A percentile compares a stretch with the other conserved stretches of the same genome.
These are phyloP conservation scores for Colletotrichum shisoi DNA, from an alignment of 2,329 filamentous ascomycete species.

Conservation along the genomic window DNA sequence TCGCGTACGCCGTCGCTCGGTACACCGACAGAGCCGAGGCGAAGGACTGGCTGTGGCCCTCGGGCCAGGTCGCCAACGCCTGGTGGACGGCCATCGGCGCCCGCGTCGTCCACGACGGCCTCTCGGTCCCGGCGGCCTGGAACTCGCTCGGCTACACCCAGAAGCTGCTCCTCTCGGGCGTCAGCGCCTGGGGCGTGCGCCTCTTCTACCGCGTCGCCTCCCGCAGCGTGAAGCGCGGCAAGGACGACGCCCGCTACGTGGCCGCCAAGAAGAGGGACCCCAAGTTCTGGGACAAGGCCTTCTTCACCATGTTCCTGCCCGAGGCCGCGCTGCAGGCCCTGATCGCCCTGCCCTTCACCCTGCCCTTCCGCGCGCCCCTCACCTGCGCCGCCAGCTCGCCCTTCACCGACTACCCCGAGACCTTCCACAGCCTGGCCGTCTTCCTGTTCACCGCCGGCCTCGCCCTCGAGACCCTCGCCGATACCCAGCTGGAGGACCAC, in stretches of 20 bases:
- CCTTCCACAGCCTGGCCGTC: slow-evolving; percentile 55
- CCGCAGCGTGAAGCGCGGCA: slow-evolving; percentile 58
- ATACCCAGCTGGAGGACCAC: slow-evolving; percentile 63
- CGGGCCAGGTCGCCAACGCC: slow-evolving; percentile 62
- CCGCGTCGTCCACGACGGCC: slow-evolving; percentile 55
- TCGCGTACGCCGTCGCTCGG: slow-evolving; percentile 61
- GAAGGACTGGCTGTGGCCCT: slow-evolving; percentile 69
- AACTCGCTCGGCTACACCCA: slow-evolving; percentile 61
- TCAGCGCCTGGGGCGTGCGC: slow-evolving; percentile 65
- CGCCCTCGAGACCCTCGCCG: slow-evolving; percentile 64
- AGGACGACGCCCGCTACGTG: slow-evolving; percentile 65
- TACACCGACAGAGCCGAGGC: slow-evolving; percentile 63
- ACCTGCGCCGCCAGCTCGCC: slow-evolving; percentile 24
- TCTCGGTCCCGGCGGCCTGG: slow-evolving; percentile 57
- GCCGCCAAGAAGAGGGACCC: slow-evolving; percentile 55
- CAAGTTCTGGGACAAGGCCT: slow-evolving; percentile 65
- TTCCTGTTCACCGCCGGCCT: slow-evolving; percentile 65
- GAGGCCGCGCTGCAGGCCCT: slow-evolving; percentile 65
- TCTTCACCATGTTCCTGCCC: slow-evolving; percentile 63
- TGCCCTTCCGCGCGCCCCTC: slow-evolving; percentile 59
- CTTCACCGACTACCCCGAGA: slow-evolving; percentile 36
- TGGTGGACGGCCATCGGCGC: slow-evolving; percentile 68
- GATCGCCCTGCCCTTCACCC: slow-evolving; percentile 64
- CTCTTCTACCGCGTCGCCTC: slow-evolving; percentile 63
- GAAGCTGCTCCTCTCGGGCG: slow-evolving; percentile 62